Conservation (phyloP, 1,139 yeast genomes). For the Kodamaea suecica region DNA sequence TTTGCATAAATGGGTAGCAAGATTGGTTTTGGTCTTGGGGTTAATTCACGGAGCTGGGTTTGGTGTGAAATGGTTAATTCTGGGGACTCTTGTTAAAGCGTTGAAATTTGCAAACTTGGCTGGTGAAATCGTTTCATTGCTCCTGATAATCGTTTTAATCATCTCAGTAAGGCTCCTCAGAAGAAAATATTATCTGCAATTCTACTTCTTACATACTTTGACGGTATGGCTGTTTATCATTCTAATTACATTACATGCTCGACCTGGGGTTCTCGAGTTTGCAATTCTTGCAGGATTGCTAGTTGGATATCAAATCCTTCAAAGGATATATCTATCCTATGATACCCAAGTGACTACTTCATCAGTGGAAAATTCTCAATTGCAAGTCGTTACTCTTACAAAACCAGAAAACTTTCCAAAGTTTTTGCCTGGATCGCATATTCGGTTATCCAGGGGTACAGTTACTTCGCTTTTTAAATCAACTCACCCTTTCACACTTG, state of each 20-base stretch:
- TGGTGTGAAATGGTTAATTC: slow-evolving; percentile 43
- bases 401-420: slow-evolving; percentile 26
- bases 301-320: slow-evolving; percentile 24
- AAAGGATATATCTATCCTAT: slow-evolving; percentile 16
- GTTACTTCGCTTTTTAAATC: slow-evolving; percentile 18
- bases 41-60: slow-evolving; percentile 59
- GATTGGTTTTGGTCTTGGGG: slow-evolving; percentile 55
- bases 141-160: slow-evolving; percentile 44
- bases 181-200: slow-evolving; percentile 25
- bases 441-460: slow-evolving; percentile 25
- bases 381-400: slow-evolving; percentile 26
- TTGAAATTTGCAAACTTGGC: slow-evolving; percentile 49
- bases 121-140: slow-evolving; percentile 55
- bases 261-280: slow-evolving; percentile 40
- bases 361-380: slow-evolving; percentile 17
- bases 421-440: slow-evolving; percentile 37
- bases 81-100: slow-evolving; percentile 36
- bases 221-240: slow-evolving; percentile 29
- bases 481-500: slow-evolving; percentile 41
- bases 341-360: slow-evolving; percentile 3
- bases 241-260: slow-evolving; percentile 38
- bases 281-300: slow-evolving; percentile 21
- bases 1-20: slow-evolving; percentile 79
- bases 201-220: slow-evolving; percentile 36
- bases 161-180: slow-evolving; percentile 48